Percentiles rank a stretch among this genome's conserved stretches.
Conservation (phyloP, 768 basidiomycete genomes). For the Asterophora parasitica region DNA sequence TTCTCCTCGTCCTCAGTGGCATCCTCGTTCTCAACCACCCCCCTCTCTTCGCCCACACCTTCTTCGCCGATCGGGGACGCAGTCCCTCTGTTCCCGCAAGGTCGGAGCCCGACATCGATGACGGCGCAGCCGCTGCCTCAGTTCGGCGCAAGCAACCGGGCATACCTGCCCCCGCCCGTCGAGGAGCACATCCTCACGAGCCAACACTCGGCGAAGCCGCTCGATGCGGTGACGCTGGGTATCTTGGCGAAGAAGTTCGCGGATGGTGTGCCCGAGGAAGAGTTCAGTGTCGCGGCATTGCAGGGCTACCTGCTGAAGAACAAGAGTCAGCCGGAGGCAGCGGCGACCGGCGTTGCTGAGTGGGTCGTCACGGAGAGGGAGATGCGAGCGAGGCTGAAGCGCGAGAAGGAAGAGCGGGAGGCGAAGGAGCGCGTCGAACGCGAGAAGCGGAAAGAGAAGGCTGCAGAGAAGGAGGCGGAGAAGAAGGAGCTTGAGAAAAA, state of each 20-base stretch:
- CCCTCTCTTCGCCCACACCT: conserved; percentile 38
- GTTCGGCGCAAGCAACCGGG: conserved; percentile 54
- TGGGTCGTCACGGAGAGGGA: conserved; percentile 78
- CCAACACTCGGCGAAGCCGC: conserved; percentile 60
- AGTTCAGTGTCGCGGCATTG: conserved; percentile 85
- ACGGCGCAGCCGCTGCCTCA: conserved; percentile 26
- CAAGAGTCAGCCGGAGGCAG: conserved; percentile 77
- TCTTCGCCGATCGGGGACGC: conserved; percentile 27
- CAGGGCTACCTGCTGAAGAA: conserved; percentile 87
- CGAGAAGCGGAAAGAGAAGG: conserved; percentile 50
- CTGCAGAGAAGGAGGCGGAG: conserved; percentile 51
- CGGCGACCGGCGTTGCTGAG: conserved; percentile 56
- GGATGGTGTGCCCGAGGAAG: conserved; percentile 76
- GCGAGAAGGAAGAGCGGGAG: conserved; percentile 71
- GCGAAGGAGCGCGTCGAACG: conserved; percentile 58
- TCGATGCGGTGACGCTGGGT: conserved; percentile 60
- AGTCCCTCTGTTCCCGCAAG: conserved; percentile 23
- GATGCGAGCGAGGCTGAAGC: conserved; percentile 66
- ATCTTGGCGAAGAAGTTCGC: conserved; percentile 75
- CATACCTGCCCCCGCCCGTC: conserved; percentile 60
- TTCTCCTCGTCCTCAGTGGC: conserved; percentile 20
- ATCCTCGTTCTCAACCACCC: conserved; percentile 35
- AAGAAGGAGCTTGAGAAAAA: conserved; percentile 65
- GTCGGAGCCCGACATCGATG: conserved; percentile 12
- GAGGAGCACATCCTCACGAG: conserved; percentile 54